These are phyloP conservation scores for Brettanomyces bruxellensis DNA, from an alignment of 805 yeast genomes.

Conservation along the genomic window DNA sequence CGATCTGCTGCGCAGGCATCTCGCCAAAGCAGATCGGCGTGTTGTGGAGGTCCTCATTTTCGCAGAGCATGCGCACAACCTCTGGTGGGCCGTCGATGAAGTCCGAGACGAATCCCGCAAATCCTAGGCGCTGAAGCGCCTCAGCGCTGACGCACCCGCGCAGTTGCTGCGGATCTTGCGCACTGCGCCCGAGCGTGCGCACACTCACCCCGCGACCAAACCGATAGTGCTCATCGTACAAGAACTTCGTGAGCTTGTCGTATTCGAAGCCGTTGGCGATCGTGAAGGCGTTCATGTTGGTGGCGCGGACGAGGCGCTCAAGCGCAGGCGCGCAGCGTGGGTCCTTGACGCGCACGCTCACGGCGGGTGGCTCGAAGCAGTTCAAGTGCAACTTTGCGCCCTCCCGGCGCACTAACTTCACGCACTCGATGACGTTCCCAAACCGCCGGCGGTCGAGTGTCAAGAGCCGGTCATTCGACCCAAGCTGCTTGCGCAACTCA, in stretches of 20 bases:
- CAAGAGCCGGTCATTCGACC: slow-evolving; percentile 43
- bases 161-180: slow-evolving; percentile 4
- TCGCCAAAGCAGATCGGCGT: slow-evolving; percentile 57
- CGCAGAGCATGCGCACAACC: slow-evolving; percentile 67
- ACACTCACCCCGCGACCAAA: slow-evolving; percentile 39
- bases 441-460: slow-evolving; percentile 30
- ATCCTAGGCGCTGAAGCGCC: slow-evolving; percentile 42
- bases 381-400: slow-evolving; percentile 15
- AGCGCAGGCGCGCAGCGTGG: slow-evolving; percentile 42
- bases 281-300: slow-evolving; percentile 55
- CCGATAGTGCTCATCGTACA: slow-evolving; percentile 28
- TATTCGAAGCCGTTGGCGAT: slow-evolving; percentile 46
- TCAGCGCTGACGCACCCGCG: slow-evolving; percentile 3
- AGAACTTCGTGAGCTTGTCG: slow-evolving; percentile 29
- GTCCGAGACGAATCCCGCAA: slow-evolving; percentile 74
- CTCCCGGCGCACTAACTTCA: slow-evolving; percentile 31
- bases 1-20: slow-evolving; percentile 31
- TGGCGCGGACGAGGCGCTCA: slow-evolving; percentile 45
- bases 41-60: slow-evolving; percentile 35
- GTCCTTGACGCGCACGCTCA: slow-evolving; percentile 50
- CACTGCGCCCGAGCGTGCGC: slow-evolving; percentile 32
- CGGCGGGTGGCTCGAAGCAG: slow-evolving; percentile 67
- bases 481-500: slow-evolving; percentile 10
- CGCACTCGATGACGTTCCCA: slow-evolving; percentile 26
- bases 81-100: slow-evolving; percentile 62